Base-by-base conservation (phyloP, 495 filamentous ascomycete genomes). In the Hypoxylon rickii region DNA sequence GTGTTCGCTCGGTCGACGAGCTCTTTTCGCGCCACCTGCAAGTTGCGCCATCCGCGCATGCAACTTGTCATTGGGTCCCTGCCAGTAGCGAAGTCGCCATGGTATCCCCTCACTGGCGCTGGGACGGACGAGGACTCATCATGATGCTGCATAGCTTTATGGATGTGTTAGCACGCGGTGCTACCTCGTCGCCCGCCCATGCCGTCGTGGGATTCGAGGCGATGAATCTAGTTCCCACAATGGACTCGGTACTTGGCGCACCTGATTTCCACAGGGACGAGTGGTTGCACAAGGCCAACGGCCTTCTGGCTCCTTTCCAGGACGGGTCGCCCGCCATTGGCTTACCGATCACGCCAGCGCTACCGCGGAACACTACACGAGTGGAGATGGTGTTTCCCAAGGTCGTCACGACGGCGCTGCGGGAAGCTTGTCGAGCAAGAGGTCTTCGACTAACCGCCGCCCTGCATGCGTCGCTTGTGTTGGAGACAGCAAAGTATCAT, bases 61-160 rank as follows among this genome's bases (percentile, higher is more conserved):
- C 50, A 3, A 53, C 50, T 24, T 53, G 50, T 15, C 16, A 53
- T 18, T 44, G 50, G 50, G 12, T 53, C 13, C 50, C 50, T 37
- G 38, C 39, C 3, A 53, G 50, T 26, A 24, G 29, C 8, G 50
- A 53, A 40, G 11, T 53, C 13, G 50, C 21, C 5, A 44, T 53
- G 3, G 29, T 53, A 6, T 42, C 50, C 1, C 38, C 50, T 1
- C 50, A 53, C 18, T 44, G 50, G 50, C 39, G 26, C 1, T 44
- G 50, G 39, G 50, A 53, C n/a, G 50, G 50, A 2, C 40, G 50
- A 6, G 50, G 50, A 11, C 10, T 26, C 18, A 21, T 44, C 3
- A 44, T 53, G 50, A 44, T 44, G 18, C 15, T 53, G 33, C 39
- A 44, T 15, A 15, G 31, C 7, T 53, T 44, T 20, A 6, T 53